A percentile compares a stretch with the other conserved stretches of the same genome.
phyloP scores from a whole-genome alignment of 768 basidiomycete species.

The Phanerochaete sordida region DNA sequence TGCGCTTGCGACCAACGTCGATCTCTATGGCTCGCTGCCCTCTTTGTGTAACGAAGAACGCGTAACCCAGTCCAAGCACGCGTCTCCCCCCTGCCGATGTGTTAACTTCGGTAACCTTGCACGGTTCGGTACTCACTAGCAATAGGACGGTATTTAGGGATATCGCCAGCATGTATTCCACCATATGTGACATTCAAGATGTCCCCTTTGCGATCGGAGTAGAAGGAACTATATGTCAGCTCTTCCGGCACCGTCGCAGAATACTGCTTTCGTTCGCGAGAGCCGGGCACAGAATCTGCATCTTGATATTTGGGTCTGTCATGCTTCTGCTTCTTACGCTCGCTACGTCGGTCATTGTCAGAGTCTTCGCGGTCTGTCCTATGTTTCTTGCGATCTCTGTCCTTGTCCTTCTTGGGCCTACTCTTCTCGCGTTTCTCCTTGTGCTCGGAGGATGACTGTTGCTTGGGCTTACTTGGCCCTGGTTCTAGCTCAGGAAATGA shows the following conservation, averaged over 20 bases:
- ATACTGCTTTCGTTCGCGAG: constrained; percentile 18
- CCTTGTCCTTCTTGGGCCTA: background rate
- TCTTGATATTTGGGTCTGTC: constrained; percentile 7
- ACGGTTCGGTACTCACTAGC: constrained; percentile 42
- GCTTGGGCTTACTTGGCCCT: constrained; percentile 30
- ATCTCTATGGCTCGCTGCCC: constrained; percentile 57
- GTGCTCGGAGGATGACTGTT: background rate
- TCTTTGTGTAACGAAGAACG: constrained; percentile 44
- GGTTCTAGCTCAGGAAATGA: constrained; percentile 66
- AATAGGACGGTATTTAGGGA: constrained; percentile 63
- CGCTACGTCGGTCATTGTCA: constrained; percentile 21
- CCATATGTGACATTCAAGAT: constrained; percentile 64
- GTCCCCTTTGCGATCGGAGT: constrained; percentile 68
- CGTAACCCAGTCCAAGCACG: constrained; percentile 57
- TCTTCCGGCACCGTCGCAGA: constrained; percentile 12
- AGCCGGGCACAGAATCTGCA: background rate
- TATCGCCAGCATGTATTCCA: constrained; percentile 53
- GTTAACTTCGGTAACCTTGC: constrained; percentile 42
- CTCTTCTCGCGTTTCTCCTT: background rate
- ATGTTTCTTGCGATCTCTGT: background rate
- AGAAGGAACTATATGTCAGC: constrained; percentile 36
- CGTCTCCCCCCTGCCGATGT: constrained; percentile 50
- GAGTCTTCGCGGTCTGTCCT: constrained; percentile 15
- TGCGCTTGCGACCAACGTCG: constrained; percentile 30
- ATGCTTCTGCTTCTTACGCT: constrained; percentile 26